Base-by-base conservation (phyloP, 1,284 basidiomycete genomes). In the Microbotryum silenes-acaulis region DNA sequence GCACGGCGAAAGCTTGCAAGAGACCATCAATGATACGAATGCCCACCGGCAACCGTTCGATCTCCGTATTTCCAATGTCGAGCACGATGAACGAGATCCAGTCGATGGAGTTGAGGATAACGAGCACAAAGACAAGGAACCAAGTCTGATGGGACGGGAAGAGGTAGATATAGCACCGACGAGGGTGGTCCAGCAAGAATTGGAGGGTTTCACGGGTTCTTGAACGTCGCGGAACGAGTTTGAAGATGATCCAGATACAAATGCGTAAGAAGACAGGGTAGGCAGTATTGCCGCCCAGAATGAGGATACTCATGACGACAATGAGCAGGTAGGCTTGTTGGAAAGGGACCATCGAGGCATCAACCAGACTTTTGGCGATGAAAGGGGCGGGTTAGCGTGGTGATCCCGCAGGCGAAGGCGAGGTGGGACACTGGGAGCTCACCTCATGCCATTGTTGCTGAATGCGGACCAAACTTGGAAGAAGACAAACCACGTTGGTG, bases 121-220 rank as follows among this genome's bases (percentile, higher is more conserved):
- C 49, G 50, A 96, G 85, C 3, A 77, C 73, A 27, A 82, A 81
- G 91, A 67, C 18, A 16, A 97, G 81, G 70, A 93, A 90, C 90
- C 91, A 94, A 2, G 93, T 97, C 74, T 97, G 92, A 68, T 91
- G 89, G 0, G 90, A 86, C 0, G 94, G 94, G 72, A 98, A 97
- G 8, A 98, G 82, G 74, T 96, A 93, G 49, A 94, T 85, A 73
- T 91, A 97, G 77, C 94, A 81, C 62, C 93, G 83, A 27, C 93
- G 83, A n/a, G 94, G 94, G 72, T 97, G 94, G 73, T 97, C 92
- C 21, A 98, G 82, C 7, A 98, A 80, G 75, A 98, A 98, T 61
- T 86, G 85, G 2, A 96, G 78, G 0, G 91, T 91, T 76, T 96
- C 90, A 62, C 85, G 81, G 0, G 82, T 70, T 1, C 84, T 81